These are phyloP conservation scores for Ceratobasidium sp. DNA, from an alignment of 1,284 basidiomycete genomes.

Conservation along the genomic window DNA sequence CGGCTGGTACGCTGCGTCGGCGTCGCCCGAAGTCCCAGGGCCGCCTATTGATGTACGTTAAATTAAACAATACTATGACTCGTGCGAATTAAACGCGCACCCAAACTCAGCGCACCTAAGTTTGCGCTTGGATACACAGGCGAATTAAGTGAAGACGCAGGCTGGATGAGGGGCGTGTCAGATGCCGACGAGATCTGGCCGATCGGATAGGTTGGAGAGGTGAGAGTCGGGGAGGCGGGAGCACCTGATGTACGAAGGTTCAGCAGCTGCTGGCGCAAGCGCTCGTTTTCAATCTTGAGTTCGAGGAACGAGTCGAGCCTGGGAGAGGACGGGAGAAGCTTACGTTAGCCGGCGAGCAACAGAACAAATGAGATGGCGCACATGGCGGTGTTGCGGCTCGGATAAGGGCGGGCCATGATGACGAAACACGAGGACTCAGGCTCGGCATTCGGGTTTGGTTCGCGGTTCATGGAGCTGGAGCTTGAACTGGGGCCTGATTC, in stretches of 20 bases:
- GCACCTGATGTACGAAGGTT: slow-evolving; percentile 40
- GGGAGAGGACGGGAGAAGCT: slow-evolving; percentile 3
- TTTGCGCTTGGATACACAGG: slow-evolving; percentile 19
- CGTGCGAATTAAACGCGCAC: background rate
- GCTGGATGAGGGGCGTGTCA: slow-evolving; percentile 22
- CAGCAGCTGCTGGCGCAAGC: slow-evolving; percentile 57
- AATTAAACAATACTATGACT: slow-evolving; percentile 1
- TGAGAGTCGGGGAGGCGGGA: slow-evolving; percentile 38
- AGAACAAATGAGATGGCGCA: slow-evolving; percentile 54
- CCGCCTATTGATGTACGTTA: background rate
- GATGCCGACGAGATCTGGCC: slow-evolving; percentile 24
- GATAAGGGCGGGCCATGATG: slow-evolving; percentile 78
- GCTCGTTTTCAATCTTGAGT: slow-evolving; percentile 80
- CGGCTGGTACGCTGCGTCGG: slow-evolving; percentile 37
- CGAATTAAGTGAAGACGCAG: slow-evolving; percentile 10
- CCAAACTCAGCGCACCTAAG: slow-evolving; percentile 1
- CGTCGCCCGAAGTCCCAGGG: slow-evolving; percentile 9
- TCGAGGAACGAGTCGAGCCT: slow-evolving; percentile 83
- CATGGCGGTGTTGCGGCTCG: slow-evolving; percentile 76
- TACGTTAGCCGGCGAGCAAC: too few relatives aligned
- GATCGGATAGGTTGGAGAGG: slow-evolving; percentile 43
- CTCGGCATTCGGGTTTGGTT: slow-evolving; percentile 20
- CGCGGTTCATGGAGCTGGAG: background rate
- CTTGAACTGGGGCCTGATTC: slow-evolving; percentile 31
- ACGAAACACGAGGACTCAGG: slow-evolving; percentile 63